Evolutionary conservation across 768 basidiomycete genomes (phyloP).

Genomic region (Lactarius akahatsu): DNA sequence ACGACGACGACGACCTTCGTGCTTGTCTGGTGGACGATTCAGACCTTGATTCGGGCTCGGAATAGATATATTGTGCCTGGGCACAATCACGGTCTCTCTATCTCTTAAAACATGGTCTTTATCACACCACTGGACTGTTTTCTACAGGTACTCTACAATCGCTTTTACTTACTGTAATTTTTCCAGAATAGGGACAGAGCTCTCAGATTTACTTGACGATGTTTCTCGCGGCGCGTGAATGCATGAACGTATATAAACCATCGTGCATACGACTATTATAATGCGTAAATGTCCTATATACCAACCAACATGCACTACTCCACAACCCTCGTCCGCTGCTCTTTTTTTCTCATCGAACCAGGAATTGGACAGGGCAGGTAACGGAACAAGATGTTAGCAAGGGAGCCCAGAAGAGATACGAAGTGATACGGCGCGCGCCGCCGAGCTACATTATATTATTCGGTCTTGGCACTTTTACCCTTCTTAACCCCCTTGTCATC

Average conservation of each 20-base stretch:
- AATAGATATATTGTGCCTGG: too few species aligned
- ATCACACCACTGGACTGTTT: too few species aligned
- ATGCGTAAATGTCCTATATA: neutral
- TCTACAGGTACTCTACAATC: too few species aligned
- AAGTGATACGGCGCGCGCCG: neutral
- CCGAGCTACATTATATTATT: conserved; percentile 27
- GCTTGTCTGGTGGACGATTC: too few species aligned
- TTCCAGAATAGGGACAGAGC: too few species aligned
- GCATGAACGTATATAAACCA: too few species aligned
- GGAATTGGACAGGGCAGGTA: neutral
- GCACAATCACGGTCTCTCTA: too few species aligned
- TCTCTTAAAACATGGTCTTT: too few species aligned
- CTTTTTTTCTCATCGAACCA: neutral
- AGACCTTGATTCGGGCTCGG: too few species aligned
- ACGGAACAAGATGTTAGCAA: neutral
- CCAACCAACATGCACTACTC: neutral
- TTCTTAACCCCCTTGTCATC: conserved; percentile 67
- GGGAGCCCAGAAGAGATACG: neutral
- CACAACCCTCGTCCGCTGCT: neutral
- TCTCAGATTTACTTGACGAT: too few species aligned
- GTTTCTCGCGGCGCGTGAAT: neutral
- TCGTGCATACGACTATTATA: neutral
- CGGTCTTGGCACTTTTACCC: conserved; percentile 38
- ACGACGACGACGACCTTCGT: too few species aligned
- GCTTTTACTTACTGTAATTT: too few species aligned